phyloP scores from a whole-genome alignment of 2,329 filamentous ascomycete species.

The Lasiodiplodia sp. region DNA sequence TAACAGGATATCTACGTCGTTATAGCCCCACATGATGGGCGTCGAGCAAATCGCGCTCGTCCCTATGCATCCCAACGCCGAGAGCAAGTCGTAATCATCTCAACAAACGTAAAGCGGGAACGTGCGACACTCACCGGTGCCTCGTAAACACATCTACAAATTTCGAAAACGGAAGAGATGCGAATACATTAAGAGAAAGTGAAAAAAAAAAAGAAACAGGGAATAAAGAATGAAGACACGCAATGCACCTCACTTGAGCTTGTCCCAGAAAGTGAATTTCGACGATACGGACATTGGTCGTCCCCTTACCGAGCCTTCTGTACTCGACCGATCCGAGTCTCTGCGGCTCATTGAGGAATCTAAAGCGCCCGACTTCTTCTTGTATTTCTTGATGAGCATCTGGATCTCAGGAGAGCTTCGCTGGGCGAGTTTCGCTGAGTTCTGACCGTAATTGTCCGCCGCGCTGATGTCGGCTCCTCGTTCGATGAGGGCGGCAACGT shows the following conservation, averaged over 20 bases:
- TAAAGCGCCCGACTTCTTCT: neutral
- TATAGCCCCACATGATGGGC: neutral
- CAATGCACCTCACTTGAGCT: neutral
- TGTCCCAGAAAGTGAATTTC: constrained; percentile 11
- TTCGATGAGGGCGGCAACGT: constrained; percentile 9
- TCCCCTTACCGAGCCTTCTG: constrained; percentile 2
- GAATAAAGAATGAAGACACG: neutral
- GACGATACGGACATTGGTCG: constrained; percentile 11
- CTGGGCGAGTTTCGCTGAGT: constrained; percentile 17
- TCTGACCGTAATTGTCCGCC: constrained; percentile 13
- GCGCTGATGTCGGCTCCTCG: constrained; percentile 22
- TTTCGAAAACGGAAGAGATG: neutral
- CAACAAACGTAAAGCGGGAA: neutral
- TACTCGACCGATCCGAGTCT: constrained; percentile 19
- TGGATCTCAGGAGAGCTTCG: constrained; percentile 24
- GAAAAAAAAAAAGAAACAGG: neutral
- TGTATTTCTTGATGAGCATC: constrained; percentile 12
- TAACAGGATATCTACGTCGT: neutral
- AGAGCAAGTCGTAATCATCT: neutral
- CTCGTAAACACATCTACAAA: neutral
- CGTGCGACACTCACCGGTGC: neutral
- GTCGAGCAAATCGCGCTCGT: neutral
- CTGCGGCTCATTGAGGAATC: constrained; percentile 3
- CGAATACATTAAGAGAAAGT: neutral
- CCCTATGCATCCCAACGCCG: neutral